A percentile compares a stretch with the other conserved stretches of the same genome.
phyloP scores from a whole-genome alignment of 208 protist species.

The Paratrypanosoma confusum region DNA sequence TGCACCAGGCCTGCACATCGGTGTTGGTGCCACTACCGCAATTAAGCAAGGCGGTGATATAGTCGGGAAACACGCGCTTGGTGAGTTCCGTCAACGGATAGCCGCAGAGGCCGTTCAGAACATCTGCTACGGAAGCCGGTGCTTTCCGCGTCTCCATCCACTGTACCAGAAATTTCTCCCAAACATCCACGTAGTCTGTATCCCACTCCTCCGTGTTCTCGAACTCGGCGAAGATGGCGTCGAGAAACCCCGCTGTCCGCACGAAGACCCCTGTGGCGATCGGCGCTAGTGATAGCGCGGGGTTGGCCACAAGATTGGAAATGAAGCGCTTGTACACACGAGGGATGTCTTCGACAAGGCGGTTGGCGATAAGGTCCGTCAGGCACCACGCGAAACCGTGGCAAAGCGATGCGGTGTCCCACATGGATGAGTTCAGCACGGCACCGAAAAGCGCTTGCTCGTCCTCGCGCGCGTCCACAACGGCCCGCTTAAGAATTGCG shows the following conservation, averaged over 20 bases:
- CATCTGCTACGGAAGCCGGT: conserved; percentile 5
- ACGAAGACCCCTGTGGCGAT: conserved; percentile 59
- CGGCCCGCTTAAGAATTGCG: conserved; percentile 40
- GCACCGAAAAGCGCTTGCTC: conserved; percentile 33
- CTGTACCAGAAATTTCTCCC: conserved; percentile 30
- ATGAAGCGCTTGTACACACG: conserved; percentile 53
- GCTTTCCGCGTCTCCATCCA: conserved; percentile 25
- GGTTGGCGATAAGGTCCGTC: conserved; percentile 41
- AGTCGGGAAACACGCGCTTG: conserved; percentile 61
- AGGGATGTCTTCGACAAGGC: conserved; percentile 58
- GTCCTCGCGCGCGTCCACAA: conserved; percentile 26
- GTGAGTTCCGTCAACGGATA: conserved; percentile 54
- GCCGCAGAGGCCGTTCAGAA: conserved; percentile 39
- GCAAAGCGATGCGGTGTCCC: conserved; percentile 36
- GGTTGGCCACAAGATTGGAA: conserved; percentile 20
- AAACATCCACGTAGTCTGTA: conserved; percentile 69
- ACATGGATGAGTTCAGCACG: conserved; percentile 30
- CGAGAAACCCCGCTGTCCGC: conserved; percentile 77
- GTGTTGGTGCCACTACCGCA: conserved; percentile 15
- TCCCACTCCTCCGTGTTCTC: conserved; percentile 46
- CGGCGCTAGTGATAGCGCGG: conserved; percentile 31
- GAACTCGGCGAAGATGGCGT: conserved; percentile 37
- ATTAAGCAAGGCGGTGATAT: conserved; percentile 48
- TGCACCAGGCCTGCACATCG: conserved; percentile 22
- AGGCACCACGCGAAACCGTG: conserved; percentile 76